A percentile compares a stretch with the other conserved stretches of the same genome.
phyloP scores from a whole-genome alignment of 371 early-diverging fungal species.

The Mortierella sp. region DNA sequence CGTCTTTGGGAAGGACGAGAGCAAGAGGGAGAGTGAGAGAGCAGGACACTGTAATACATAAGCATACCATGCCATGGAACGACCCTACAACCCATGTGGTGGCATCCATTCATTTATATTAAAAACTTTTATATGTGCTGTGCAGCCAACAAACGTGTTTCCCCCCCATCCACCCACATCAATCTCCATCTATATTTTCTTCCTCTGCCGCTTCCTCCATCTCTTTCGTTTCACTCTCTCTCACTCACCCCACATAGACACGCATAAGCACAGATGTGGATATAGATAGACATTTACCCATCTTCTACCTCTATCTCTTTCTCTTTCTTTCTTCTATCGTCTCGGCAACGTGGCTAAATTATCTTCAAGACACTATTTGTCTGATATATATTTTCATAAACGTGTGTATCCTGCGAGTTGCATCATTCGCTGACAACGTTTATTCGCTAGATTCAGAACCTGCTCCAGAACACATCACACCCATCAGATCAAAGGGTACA shows the following conservation, averaged over 20 bases:
- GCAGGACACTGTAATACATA: neutral
- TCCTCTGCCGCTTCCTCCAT: neutral
- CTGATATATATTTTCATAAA: neutral
- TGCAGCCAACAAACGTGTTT: no score
- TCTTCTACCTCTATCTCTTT: neutral
- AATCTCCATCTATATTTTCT: no score
- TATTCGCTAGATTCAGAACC: neutral
- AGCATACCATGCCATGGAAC: no score
- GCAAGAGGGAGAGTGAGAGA: neutral
- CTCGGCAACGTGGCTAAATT: slow-evolving; percentile 3
- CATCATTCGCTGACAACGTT: neutral
- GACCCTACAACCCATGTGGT: no score
- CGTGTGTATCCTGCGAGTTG: slow-evolving; percentile 4
- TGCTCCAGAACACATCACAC: neutral
- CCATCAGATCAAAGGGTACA: neutral
- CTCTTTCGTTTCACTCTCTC: neutral
- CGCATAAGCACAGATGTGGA: no score
- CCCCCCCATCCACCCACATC: no score
- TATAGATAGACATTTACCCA: neutral
- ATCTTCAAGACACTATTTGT: neutral
- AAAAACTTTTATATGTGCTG: no score
- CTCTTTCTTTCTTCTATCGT: neutral
- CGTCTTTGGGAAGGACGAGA: neutral
- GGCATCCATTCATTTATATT: no score
- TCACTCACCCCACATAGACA: neutral